Evolutionary conservation across 208 protist species (phyloP).

Genomic region (Acanthamoeba quina): DNA sequence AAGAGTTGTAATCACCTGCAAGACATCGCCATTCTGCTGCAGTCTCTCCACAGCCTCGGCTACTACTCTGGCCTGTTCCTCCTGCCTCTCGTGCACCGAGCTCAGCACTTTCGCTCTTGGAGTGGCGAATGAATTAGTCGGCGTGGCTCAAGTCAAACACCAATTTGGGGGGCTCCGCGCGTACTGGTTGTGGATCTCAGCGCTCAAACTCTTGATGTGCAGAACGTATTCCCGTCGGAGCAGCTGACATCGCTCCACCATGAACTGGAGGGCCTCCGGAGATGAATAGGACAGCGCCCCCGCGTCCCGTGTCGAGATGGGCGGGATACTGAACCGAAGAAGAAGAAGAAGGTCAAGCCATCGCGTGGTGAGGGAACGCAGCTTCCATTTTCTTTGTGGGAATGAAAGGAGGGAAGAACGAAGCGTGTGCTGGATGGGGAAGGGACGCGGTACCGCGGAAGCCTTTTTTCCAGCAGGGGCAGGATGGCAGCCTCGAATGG

Average conservation of each 20-base stretch:
- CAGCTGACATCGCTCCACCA: slow-evolving; percentile 33
- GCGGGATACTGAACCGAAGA: neutral
- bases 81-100: slow-evolving; percentile 27
- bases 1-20: neutral
- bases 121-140: too few relatives aligned
- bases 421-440: neutral
- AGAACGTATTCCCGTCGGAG: slow-evolving; percentile 47
- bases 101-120: neutral
- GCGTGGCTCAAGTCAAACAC: neutral
- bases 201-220: neutral
- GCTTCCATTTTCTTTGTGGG: neutral
- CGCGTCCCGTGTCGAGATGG: neutral
- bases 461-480: slow-evolving; percentile 37
- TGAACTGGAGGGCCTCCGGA: slow-evolving; percentile 41
- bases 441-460: slow-evolving; percentile 25
- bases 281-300: slow-evolving; percentile 17
- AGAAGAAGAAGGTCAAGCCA: neutral
- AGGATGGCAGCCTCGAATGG: slow-evolving; percentile 15
- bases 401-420: neutral
- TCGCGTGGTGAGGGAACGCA: neutral
- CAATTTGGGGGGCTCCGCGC: neutral
- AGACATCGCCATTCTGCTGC: neutral
- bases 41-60: neutral
- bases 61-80: neutral
- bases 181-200: slow-evolving; percentile 59